Percentiles rank a stretch among this genome's conserved stretches.
Evolutionary conservation across 73 alveolate genomes (phyloP).

Genomic region (Tetrahymena malaccensis): DNA sequence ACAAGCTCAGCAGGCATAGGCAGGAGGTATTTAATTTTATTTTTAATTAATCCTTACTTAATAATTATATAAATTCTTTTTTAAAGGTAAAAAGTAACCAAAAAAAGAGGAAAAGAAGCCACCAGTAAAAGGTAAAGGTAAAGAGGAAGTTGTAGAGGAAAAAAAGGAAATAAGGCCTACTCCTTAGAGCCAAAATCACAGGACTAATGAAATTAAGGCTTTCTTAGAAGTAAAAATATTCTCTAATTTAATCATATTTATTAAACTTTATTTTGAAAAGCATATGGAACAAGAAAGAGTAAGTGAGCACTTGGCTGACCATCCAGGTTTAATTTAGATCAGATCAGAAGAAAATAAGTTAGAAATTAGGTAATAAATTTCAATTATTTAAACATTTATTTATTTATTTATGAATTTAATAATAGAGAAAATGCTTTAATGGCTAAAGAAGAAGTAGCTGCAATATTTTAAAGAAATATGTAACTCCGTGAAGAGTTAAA

Average conservation of each 20-base stretch:
- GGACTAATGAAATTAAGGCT: conserved; percentile 8
- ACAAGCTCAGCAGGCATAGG: neutral
- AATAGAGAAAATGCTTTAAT: conserved; percentile 13
- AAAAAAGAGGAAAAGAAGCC: conserved; percentile 35
- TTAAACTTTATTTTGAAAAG: neutral
- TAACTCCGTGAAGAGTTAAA: conserved; percentile 36
- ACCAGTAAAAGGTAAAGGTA: conserved; percentile 9
- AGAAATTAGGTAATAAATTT: conserved; percentile 8
- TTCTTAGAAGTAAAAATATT: neutral
- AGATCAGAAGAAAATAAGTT: conserved; percentile 27
- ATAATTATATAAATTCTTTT: neutral
- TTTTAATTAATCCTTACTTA: neutral
- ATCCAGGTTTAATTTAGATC: conserved; percentile 37
- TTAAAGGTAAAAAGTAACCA: conserved; percentile 15
- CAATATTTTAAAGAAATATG: conserved; percentile 21
- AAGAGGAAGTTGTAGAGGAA: conserved; percentile 17
- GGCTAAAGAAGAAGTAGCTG: conserved; percentile 35
- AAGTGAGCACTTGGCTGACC: conserved; percentile 28
- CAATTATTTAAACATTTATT: neutral
- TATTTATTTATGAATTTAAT: neutral
- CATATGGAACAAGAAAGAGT: conserved; percentile 38
- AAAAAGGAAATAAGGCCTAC: neutral
- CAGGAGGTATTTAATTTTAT: neutral
- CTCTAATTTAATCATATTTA: too few relatives aligned
- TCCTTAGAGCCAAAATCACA: conserved; percentile 20